Conservation (phyloP, 2,329 filamentous ascomycete species). For the Aspergillus piperis region DNA sequence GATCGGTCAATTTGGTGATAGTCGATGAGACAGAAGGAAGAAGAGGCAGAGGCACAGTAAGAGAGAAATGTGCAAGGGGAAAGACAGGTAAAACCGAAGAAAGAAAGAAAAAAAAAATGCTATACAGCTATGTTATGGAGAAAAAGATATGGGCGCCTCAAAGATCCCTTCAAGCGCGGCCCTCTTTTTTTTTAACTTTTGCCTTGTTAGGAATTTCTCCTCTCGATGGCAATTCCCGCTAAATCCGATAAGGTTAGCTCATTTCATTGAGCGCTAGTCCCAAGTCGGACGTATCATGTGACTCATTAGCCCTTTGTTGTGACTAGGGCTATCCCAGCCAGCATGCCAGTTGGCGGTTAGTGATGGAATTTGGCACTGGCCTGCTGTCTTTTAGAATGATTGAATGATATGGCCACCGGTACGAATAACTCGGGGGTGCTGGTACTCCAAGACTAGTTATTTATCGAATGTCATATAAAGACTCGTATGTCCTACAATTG, state of each 20-base stretch:
- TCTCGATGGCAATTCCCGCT: conserved; percentile 15
- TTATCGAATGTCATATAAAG: no score
- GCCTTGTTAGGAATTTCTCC: conserved; percentile 32
- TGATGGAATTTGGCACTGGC: no score
- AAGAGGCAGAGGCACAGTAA: neutral
- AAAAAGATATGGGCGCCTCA: conserved; percentile 17
- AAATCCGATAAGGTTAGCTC: conserved; percentile 15
- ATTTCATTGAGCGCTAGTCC: conserved; percentile 20
- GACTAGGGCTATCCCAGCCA: conserved; percentile 26
- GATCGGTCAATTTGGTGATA: conserved; percentile 1
- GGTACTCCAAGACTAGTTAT: no score
- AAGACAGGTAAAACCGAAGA: neutral
- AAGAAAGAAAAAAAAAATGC: conserved; percentile 2
- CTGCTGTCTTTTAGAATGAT: no score
- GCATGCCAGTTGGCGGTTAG: neutral
- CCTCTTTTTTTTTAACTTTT: conserved; percentile 33
- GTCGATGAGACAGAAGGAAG: neutral
- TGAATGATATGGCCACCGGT: no score
- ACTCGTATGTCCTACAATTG: no score
- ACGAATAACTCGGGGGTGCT: no score
- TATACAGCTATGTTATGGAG: conserved; percentile 7
- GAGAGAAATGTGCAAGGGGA: conserved; percentile 1
- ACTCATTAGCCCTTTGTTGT: conserved; percentile 15
- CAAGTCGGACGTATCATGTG: conserved; percentile 26
- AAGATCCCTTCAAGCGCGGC: conserved; percentile 20